Evolutionary conservation across 495 filamentous ascomycete species (phyloP).

Genomic region (Penicillium steckii): DNA sequence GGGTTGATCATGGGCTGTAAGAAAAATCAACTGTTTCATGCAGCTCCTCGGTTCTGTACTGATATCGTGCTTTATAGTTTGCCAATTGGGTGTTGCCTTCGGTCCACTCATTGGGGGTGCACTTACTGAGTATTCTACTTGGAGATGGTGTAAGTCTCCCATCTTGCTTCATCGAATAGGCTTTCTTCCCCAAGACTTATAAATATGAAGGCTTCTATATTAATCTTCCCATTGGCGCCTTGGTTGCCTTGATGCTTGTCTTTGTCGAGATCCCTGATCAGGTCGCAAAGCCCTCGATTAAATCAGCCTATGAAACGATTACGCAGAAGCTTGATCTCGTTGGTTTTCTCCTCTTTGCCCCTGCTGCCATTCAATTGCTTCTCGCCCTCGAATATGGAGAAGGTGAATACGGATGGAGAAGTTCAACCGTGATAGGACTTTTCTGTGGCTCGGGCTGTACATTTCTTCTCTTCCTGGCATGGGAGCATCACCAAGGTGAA

Average conservation of each 20-base stretch:
- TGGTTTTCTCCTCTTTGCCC: slow-evolving; percentile 45
- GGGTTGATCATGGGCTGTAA: slow-evolving; percentile 37
- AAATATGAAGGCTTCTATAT: slow-evolving; percentile 59
- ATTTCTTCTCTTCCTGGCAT: slow-evolving; percentile 41
- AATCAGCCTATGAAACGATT: slow-evolving; percentile 25
- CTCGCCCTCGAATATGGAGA: slow-evolving; percentile 51
- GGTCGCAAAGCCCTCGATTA: slow-evolving; percentile 36
- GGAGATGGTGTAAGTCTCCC: slow-evolving; percentile 54
- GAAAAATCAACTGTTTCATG: slow-evolving; percentile 16
- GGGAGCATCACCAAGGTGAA: slow-evolving; percentile 48
- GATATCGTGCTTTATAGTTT: slow-evolving; percentile 20
- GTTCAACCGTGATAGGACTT: slow-evolving; percentile 45
- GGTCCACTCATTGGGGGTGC: slow-evolving; percentile 60
- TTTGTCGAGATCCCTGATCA: slow-evolving; percentile 50
- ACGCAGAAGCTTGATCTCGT: slow-evolving; percentile 40
- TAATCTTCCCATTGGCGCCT: slow-evolving; percentile 59
- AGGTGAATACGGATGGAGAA: slow-evolving; percentile 42
- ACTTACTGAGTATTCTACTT: slow-evolving; percentile 52
- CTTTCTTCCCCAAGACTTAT: background rate
- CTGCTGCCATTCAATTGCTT: slow-evolving; percentile 45
- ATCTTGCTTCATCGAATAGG: slow-evolving; percentile 6
- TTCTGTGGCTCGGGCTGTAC: slow-evolving; percentile 49
- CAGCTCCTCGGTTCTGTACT: background rate
- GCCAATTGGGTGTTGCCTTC: slow-evolving; percentile 35
- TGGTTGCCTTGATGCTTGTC: slow-evolving; percentile 44